phyloP scores from a whole-genome alignment of 768 basidiomycete species.

The Pluteus cervinus region DNA sequence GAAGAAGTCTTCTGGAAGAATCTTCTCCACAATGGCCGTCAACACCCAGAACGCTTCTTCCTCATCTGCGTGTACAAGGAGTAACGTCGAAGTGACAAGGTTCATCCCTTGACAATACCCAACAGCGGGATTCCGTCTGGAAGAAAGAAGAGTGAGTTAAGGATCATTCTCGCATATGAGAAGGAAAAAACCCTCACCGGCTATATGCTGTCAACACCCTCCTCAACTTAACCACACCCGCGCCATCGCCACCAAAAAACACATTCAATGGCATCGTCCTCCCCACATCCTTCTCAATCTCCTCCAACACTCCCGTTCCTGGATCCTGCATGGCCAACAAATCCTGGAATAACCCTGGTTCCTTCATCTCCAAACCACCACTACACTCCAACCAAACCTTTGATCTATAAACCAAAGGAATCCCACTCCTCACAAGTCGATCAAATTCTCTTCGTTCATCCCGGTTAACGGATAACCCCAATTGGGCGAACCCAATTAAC shows the following conservation, averaged over 20 bases:
- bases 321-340: conserved; percentile 49
- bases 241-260: conserved; percentile 96
- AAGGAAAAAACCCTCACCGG: conserved; percentile 46
- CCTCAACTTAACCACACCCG: conserved; percentile 86
- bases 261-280: conserved; percentile 91
- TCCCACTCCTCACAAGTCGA: conserved; percentile 73
- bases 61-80: conserved; percentile 90
- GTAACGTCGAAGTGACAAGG: conserved; percentile 88
- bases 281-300: conserved; percentile 96
- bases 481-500: conserved; percentile 85
- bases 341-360: conserved; percentile 88
- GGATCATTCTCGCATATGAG: neutral
- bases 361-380: conserved; percentile 85
- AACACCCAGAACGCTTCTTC: conserved; percentile 98
- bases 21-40: conserved; percentile 78
- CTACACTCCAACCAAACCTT: conserved; percentile 94
- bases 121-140: conserved; percentile 83
- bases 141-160: conserved; percentile 5
- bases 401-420: conserved; percentile 82
- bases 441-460: conserved; percentile 80
- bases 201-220: conserved; percentile 90
- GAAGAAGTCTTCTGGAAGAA: conserved; percentile 91
- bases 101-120: conserved; percentile 98
- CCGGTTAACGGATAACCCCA: conserved; percentile 70
- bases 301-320: conserved; percentile 46